phyloP scores from a whole-genome alignment of 768 basidiomycete genomes.

The Lyophyllum shimeji region DNA sequence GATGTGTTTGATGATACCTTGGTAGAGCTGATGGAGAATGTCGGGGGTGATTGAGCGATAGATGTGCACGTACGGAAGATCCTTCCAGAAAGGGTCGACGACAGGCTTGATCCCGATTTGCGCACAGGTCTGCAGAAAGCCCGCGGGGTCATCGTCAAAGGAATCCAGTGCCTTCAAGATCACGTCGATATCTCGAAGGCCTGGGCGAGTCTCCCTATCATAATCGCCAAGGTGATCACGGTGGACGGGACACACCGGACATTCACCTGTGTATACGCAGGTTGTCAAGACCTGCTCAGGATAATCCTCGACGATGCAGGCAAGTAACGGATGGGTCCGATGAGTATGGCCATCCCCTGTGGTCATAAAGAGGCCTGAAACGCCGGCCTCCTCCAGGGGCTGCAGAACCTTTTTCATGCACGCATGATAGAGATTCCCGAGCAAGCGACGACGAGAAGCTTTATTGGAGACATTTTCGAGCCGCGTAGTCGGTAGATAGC shows the following conservation, averaged over 20 bases:
- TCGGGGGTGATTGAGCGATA: constrained; percentile 28
- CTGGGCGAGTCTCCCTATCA: constrained; percentile 4
- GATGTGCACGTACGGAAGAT: constrained; percentile 28
- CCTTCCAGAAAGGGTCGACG: constrained; percentile 21
- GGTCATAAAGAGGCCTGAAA: constrained; percentile 18
- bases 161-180: background rate
- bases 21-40: constrained; percentile 32
- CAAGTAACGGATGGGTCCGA: constrained; percentile 32
- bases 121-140: constrained; percentile 19
- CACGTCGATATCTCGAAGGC: background rate
- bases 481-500: constrained; percentile 33
- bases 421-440: constrained; percentile 33
- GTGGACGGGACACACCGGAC: constrained; percentile 15
- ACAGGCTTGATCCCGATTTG: constrained; percentile 24
- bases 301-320: constrained; percentile 37
- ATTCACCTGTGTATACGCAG: constrained; percentile 16
- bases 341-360: constrained; percentile 34
- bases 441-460: constrained; percentile 20
- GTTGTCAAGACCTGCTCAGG: constrained; percentile 43
- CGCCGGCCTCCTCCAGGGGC: constrained; percentile 19
- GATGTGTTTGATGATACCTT: constrained; percentile 34
- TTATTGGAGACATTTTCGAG: constrained; percentile 24
- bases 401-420: constrained; percentile 30
- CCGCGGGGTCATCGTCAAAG: background rate
- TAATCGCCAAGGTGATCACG: constrained; percentile 17